Evolutionary conservation across 2,329 filamentous ascomycete genomes (phyloP).

Genomic region (Calonectria leucothoes): DNA sequence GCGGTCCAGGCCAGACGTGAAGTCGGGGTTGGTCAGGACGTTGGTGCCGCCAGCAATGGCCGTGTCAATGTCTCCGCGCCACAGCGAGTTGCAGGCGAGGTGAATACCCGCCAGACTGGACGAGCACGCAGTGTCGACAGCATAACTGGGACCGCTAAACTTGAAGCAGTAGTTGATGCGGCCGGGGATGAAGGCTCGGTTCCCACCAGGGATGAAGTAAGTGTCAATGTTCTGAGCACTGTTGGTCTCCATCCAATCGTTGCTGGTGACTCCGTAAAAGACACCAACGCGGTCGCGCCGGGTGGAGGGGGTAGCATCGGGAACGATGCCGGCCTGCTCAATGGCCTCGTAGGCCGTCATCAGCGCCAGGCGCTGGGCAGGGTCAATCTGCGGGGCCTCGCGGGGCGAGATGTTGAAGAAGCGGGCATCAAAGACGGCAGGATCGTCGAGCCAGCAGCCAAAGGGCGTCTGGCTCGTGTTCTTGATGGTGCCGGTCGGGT

Average conservation of each 20-base stretch:
- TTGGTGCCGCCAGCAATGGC: constrained; percentile 83
- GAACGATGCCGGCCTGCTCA: constrained; percentile 74
- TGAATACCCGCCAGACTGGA: constrained; percentile 80
- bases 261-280: constrained; percentile 81
- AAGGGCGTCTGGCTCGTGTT: constrained; percentile 63
- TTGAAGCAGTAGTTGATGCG: constrained; percentile 84
- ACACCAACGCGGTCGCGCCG: constrained; percentile 71
- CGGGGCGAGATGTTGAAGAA: constrained; percentile 78
- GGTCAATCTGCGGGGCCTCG: constrained; percentile 61
- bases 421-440: constrained; percentile 73
- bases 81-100: constrained; percentile 75
- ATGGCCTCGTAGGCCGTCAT: constrained; percentile 76
- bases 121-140: constrained; percentile 82
- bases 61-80: constrained; percentile 80
- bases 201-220: constrained; percentile 59
- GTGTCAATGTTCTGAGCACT: constrained; percentile 73
- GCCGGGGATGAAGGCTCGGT: constrained; percentile 62
- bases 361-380: constrained; percentile 73
- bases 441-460: constrained; percentile 69
- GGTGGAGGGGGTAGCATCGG: constrained; percentile 72
- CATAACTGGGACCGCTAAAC: constrained; percentile 78
- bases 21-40: constrained; percentile 74
- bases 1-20: constrained; percentile 71
- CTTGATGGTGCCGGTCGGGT: constrained; percentile 69
- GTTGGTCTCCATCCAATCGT: constrained; percentile 85